These are phyloP conservation scores for Neodidymelliopsis sp. DNA, from an alignment of 2,329 filamentous ascomycete species.

Conservation along the genomic window DNA sequence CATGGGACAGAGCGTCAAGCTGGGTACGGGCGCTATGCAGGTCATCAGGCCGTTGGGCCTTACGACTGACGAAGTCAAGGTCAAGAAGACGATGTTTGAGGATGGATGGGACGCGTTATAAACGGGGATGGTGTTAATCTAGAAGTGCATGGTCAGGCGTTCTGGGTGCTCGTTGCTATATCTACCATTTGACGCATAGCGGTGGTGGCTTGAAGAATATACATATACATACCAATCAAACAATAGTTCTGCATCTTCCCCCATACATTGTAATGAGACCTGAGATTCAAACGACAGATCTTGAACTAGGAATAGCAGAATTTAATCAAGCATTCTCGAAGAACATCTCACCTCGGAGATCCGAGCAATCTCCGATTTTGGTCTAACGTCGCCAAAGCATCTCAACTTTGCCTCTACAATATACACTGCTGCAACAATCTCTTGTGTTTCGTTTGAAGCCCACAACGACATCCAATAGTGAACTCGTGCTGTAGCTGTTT, in stretches of 20 bases:
- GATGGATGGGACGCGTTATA: constrained; percentile 47
- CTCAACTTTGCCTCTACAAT: too few relatives aligned
- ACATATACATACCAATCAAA: neutral
- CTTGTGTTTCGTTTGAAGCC: too few relatives aligned
- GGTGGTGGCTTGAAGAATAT: constrained; percentile 9
- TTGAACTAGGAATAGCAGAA: neutral
- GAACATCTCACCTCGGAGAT: neutral
- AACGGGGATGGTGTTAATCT: neutral
- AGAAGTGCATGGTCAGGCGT: constrained; percentile 3
- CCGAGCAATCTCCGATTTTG: constrained; percentile 3
- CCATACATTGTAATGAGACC: neutral
- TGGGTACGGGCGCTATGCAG: constrained; percentile 92
- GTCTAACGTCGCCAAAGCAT: neutral
- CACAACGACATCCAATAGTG: too few relatives aligned
- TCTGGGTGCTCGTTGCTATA: neutral
- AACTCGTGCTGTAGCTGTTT: too few relatives aligned
- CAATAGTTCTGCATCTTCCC: neutral
- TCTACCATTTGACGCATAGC: constrained; percentile 12
- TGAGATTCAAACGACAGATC: neutral
- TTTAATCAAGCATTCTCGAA: neutral
- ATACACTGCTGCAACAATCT: too few relatives aligned
- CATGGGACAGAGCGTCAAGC: constrained; percentile 91
- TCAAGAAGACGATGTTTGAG: constrained; percentile 47
- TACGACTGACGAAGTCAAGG: constrained; percentile 27
- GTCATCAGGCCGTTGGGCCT: constrained; percentile 75